A percentile compares a stretch with the other conserved stretches of the same genome.
Conservation (phyloP, 441 rosid species). For the Capsella rubella region DNA sequence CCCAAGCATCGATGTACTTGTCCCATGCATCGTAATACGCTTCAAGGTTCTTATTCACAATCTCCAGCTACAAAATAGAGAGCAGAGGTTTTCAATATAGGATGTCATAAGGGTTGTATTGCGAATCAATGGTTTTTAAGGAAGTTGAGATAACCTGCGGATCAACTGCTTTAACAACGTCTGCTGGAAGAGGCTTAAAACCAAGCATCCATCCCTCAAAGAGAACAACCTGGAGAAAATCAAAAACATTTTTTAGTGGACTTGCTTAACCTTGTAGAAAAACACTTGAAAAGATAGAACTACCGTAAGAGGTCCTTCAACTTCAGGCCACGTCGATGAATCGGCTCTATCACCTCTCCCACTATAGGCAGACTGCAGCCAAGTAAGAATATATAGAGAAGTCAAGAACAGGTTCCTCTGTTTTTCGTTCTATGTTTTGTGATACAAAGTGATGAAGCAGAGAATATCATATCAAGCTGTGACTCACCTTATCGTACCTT, state of each 20-base stretch:
- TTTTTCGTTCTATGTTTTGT: slow-evolving; percentile 6
- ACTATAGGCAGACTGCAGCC: slow-evolving; percentile 80
- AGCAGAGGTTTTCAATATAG: slow-evolving; percentile 13
- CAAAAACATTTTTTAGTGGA: neutral
- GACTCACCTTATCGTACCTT: slow-evolving; percentile 82
- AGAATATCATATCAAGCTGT: slow-evolving; percentile 22
- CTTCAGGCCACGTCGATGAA: slow-evolving; percentile 83
- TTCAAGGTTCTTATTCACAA: slow-evolving; percentile 82
- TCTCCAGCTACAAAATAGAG: slow-evolving; percentile 64
- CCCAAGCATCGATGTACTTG: slow-evolving; percentile 84
- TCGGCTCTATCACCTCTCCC: slow-evolving; percentile 97
- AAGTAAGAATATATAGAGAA: slow-evolving; percentile 29
- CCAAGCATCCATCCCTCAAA: slow-evolving; percentile 99
- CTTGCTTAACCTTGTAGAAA: slow-evolving; percentile 2
- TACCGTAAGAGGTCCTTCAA: slow-evolving; percentile 90
- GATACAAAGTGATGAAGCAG: slow-evolving; percentile 13
- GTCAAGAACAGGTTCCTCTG: slow-evolving; percentile 5
- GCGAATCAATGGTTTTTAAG: neutral
- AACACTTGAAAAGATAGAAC: slow-evolving; percentile 31
- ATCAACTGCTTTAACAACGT: slow-evolving; percentile 75
- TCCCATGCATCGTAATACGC: slow-evolving; percentile 93
- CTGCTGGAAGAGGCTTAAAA: slow-evolving; percentile 74
- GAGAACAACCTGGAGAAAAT: slow-evolving; percentile 62
- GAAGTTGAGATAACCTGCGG: slow-evolving; percentile 66
- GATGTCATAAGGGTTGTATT: neutral